Percentiles rank a stretch among this genome's conserved stretches.
Evolutionary conservation across 2,329 filamentous ascomycete species (phyloP).

Genomic region (Endothia cerciana): DNA sequence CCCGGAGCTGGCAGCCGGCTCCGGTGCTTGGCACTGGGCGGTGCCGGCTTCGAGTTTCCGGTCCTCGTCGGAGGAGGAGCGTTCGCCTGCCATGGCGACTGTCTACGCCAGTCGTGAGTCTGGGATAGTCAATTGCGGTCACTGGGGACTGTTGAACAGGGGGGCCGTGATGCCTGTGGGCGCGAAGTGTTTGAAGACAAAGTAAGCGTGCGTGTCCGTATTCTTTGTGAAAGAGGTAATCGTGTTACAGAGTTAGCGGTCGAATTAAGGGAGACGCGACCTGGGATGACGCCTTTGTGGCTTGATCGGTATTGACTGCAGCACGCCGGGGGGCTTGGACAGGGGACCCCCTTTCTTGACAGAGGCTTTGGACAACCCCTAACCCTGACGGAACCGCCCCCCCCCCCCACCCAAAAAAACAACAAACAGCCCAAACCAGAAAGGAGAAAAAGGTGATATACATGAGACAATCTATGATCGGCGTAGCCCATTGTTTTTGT

Average conservation of each 20-base stretch:
- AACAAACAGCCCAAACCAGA: too few species aligned
- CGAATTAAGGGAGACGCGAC: neutral
- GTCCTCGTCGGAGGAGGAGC: slow-evolving; percentile 28
- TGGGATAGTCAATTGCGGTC: neutral
- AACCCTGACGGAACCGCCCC: neutral
- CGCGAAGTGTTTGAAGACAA: neutral
- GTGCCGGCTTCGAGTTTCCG: slow-evolving; percentile 28
- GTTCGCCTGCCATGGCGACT: slow-evolving; percentile 26
- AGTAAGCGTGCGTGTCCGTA: neutral
- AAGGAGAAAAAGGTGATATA: too few species aligned
- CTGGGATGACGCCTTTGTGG: neutral
- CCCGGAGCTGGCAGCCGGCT: slow-evolving; percentile 19
- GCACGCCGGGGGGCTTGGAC: neutral
- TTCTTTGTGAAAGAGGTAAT: neutral
- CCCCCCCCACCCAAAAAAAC: neutral
- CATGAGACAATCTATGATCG: too few species aligned
- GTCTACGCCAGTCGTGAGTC: neutral
- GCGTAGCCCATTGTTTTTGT: too few species aligned
- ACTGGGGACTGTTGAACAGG: neutral
- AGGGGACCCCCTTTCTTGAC: neutral
- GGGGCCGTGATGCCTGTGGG: neutral
- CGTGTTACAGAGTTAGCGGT: neutral
- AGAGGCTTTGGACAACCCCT: neutral
- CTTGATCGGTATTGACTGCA: neutral
- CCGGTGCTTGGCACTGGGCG: slow-evolving; percentile 19